Conservation (phyloP, 1,284 basidiomycete species). For the Pseudozyma thailandica region DNA sequence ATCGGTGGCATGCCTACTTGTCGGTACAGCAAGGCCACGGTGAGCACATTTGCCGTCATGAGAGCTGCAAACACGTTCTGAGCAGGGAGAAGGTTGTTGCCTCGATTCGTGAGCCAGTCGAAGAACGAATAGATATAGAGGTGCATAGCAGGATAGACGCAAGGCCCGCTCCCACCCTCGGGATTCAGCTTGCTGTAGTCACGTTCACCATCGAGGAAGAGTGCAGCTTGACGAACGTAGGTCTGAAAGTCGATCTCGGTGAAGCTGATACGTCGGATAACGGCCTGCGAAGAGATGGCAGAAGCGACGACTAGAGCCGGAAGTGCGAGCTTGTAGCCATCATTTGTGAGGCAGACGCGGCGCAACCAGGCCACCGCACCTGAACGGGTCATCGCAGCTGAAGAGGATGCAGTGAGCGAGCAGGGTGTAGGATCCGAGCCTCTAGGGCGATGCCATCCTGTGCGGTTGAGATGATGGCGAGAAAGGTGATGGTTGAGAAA, state of each 20-base stretch:
- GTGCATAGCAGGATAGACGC: slow-evolving; percentile 96
- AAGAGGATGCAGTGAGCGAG: background rate
- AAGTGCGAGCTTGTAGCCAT: slow-evolving; percentile 33
- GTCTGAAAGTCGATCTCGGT: slow-evolving; percentile 99
- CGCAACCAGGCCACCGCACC: slow-evolving; percentile 22
- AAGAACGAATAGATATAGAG: slow-evolving; percentile 84
- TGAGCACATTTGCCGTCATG: slow-evolving; percentile 44
- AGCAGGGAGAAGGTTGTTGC: slow-evolving; percentile 74
- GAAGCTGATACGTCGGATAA: slow-evolving; percentile 52
- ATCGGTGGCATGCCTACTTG: slow-evolving; percentile 53
- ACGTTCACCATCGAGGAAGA: slow-evolving; percentile 83
- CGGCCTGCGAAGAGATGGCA: slow-evolving; percentile 13
- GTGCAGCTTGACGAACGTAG: slow-evolving; percentile 85
- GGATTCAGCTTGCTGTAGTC: slow-evolving; percentile 80
- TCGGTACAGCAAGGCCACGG: slow-evolving; percentile 55
- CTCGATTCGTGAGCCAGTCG: slow-evolving; percentile 75
- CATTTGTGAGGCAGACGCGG: slow-evolving; percentile 33
- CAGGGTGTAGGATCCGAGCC: background rate
- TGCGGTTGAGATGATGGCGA: no score
- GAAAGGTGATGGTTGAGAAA: no score
- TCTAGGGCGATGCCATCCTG: slow-evolving; percentile 12
- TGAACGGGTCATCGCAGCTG: slow-evolving; percentile 20
- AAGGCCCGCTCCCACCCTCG: slow-evolving; percentile 87
- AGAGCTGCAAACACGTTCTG: slow-evolving; percentile 53
- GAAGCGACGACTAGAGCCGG: slow-evolving; percentile 28